phyloP scores from a whole-genome alignment of 179 eudicot genomes.

The Beta macrorhiza region DNA sequence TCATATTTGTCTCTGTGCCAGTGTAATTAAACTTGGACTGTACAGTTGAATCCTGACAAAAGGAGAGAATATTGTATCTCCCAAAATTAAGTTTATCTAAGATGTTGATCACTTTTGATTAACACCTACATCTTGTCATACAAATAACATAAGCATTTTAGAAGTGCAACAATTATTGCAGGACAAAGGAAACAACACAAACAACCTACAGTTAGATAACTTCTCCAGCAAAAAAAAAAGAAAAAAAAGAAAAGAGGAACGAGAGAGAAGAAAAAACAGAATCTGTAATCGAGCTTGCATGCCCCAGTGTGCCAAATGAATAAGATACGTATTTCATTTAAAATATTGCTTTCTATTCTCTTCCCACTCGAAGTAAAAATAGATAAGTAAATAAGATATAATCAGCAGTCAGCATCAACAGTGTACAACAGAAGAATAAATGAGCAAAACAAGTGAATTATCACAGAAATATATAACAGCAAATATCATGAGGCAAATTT shows the following conservation, averaged over 20 bases:
- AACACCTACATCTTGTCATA: not conserved
- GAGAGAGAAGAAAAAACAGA: not conserved
- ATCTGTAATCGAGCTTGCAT: not conserved
- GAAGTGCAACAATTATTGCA: not conserved
- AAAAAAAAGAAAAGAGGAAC: not conserved
- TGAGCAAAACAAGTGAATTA: not conserved
- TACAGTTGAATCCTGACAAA: not conserved
- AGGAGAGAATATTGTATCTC: not conserved
- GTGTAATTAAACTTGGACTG: not conserved
- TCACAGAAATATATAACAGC: not conserved
- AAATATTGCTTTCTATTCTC: not conserved
- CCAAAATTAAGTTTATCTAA: not conserved
- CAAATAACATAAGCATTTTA: not conserved
- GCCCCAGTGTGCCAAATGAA: not conserved
- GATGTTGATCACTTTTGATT: not conserved
- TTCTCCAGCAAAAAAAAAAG: not conserved
- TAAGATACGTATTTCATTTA: not conserved
- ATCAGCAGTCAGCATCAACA: not conserved
- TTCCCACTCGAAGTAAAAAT: not conserved
- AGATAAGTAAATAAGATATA: not conserved
- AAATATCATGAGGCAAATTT: not conserved
- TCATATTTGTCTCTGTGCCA: not conserved
- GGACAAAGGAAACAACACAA: not conserved
- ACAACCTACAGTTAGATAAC: not conserved
- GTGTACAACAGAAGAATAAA: not conserved